Evolutionary conservation across 768 basidiomycete species (phyloP).

Genomic region (Boletus rufocinnamomeus): DNA sequence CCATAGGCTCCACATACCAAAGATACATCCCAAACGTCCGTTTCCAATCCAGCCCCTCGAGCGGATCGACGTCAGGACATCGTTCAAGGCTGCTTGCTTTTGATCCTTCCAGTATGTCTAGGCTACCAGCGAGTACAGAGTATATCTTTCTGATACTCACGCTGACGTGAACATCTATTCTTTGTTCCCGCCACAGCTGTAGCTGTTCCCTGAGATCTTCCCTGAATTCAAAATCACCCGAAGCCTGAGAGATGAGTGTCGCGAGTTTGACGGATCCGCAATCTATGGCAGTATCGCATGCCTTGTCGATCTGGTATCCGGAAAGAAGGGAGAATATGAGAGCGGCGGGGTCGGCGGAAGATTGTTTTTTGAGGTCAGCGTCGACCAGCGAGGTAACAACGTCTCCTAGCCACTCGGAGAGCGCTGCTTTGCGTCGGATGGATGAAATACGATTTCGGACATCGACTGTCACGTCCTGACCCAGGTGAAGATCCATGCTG

Average conservation of each 20-base stretch:
- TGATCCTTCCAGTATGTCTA: constrained; percentile 57
- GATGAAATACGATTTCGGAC: constrained; percentile 59
- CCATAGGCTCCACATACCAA: constrained; percentile 81
- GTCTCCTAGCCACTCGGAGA: constrained; percentile 84
- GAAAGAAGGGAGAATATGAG: constrained; percentile 77
- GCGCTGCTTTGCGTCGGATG: constrained; percentile 72
- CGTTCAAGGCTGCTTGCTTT: constrained; percentile 53
- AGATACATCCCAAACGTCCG: constrained; percentile 86
- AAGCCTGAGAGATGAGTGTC: constrained; percentile 84
- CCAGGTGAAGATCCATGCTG: constrained; percentile 66
- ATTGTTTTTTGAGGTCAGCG: constrained; percentile 58
- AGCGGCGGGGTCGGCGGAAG: constrained; percentile 46
- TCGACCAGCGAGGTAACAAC: constrained; percentile 73
- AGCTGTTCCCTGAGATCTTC: constrained; percentile 76
- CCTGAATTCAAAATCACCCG: constrained; percentile 73
- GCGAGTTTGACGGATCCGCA: constrained; percentile 83
- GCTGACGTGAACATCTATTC: constrained; percentile 67
- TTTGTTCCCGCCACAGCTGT: constrained; percentile 79
- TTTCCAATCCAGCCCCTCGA: constrained; percentile 89
- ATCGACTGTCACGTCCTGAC: constrained; percentile 53
- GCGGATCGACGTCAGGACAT: constrained; percentile 59
- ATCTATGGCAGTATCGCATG: constrained; percentile 72
- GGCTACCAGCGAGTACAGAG: constrained; percentile 78
- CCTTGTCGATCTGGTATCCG: constrained; percentile 85
- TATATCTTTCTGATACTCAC: constrained; percentile 76